These are phyloP conservation scores for Sechiopsis laciniata DNA, from an alignment of 306 rosid genomes.

Conservation along the genomic window DNA sequence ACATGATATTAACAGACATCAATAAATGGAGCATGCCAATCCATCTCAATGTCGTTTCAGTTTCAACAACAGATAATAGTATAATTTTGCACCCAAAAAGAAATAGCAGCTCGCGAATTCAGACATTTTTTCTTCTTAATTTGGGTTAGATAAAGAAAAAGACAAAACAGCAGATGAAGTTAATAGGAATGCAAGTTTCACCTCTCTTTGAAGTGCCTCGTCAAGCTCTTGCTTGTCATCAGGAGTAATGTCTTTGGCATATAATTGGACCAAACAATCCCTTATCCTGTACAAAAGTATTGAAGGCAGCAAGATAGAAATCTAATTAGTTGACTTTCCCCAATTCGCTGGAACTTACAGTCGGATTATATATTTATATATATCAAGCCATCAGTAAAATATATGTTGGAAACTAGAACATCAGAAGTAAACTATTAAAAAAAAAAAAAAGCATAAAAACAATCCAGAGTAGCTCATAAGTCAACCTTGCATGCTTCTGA, in stretches of 20 bases:
- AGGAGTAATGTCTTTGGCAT: slow-evolving; percentile 90
- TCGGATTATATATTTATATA: neutral
- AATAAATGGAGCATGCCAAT: neutral
- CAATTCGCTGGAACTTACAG: neutral
- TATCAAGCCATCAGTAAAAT: neutral
- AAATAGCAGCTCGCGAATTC: neutral
- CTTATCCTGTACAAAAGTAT: slow-evolving; percentile 49
- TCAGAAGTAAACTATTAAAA: too few relatives aligned
- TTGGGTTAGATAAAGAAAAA: neutral
- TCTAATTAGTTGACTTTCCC: slow-evolving; percentile 8
- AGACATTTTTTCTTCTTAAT: slow-evolving; percentile 3
- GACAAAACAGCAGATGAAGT: neutral
- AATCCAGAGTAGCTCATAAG: slow-evolving; percentile 4
- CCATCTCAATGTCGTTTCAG: neutral
- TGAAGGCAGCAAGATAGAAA: neutral
- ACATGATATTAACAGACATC: neutral
- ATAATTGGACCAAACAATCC: slow-evolving; percentile 67
- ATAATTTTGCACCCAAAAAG: neutral
- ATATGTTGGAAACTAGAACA: too few relatives aligned
- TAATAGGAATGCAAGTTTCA: slow-evolving; percentile 17
- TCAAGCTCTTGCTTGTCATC: slow-evolving; percentile 98
- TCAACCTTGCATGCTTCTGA: slow-evolving; percentile 93
- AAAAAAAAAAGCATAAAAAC: neutral
- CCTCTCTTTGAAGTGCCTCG: slow-evolving; percentile 97
- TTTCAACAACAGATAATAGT: neutral